Conservation (phyloP, 345 rosid species). For the Ceriops zippeliana region DNA sequence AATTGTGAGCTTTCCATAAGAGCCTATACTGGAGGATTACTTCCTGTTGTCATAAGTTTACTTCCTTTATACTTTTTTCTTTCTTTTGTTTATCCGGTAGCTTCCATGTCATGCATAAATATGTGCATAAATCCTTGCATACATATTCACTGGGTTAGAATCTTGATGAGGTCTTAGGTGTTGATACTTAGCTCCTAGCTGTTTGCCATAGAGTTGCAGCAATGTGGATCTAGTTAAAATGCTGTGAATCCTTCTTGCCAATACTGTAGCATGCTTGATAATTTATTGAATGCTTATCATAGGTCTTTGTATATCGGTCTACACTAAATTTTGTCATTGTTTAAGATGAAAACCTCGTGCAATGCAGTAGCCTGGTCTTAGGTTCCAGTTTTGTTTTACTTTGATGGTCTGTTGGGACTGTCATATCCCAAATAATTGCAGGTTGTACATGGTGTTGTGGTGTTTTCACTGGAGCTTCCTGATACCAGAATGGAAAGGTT, state of each 20-base stretch:
- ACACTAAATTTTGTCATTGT: slow-evolving; percentile 1
- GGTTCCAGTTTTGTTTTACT: slow-evolving; percentile 28
- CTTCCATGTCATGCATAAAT: neutral
- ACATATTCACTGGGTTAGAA: neutral
- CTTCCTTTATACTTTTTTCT: neutral
- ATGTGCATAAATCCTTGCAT: neutral
- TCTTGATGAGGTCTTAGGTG: slow-evolving; percentile 4
- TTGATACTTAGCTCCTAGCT: slow-evolving; percentile 2
- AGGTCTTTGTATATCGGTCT: neutral
- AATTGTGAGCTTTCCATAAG: slow-evolving; percentile 18
- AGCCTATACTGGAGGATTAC: slow-evolving; percentile 18
- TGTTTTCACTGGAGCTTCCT: slow-evolving; percentile 38
- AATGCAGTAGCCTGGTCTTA: slow-evolving; percentile 21
- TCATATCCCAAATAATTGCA: slow-evolving; percentile 47
- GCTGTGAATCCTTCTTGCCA: slow-evolving; percentile 4
- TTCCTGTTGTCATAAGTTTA: neutral
- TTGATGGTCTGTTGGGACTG: slow-evolving; percentile 39
- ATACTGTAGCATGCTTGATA: slow-evolving; percentile 8
- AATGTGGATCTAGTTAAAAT: slow-evolving; percentile 1
- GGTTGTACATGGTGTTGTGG: slow-evolving; percentile 27
- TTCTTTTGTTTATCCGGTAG: neutral
- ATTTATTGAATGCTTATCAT: neutral
- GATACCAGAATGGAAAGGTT: slow-evolving; percentile 40
- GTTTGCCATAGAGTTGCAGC: slow-evolving; percentile 1
- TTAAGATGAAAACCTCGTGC: slow-evolving; percentile 8